Evolutionary conservation across 768 basidiomycete genomes (phyloP).

Genomic region (Tricholomella constricta): DNA sequence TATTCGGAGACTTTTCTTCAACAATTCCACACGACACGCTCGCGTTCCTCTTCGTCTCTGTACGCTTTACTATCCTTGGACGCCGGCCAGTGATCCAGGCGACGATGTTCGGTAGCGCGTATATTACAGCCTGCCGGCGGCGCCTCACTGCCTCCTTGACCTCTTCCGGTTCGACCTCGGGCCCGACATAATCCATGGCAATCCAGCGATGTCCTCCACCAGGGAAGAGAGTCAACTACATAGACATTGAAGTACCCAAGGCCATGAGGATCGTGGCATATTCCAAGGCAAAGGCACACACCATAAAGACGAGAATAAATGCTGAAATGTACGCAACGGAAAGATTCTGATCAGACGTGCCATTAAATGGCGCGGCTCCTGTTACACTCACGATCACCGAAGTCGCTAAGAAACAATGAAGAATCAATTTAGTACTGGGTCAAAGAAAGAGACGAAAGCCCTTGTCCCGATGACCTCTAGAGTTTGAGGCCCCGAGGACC

Average conservation of each 20-base stretch:
- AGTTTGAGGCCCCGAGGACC: too few relatives aligned
- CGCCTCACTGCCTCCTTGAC: conserved; percentile 45
- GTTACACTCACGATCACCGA: conserved; percentile 67
- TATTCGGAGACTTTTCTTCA: conserved; percentile 1
- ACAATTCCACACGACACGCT: not conserved
- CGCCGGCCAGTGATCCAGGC: conserved; percentile 1
- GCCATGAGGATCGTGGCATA: not conserved
- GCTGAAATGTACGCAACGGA: conserved; percentile 68
- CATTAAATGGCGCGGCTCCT: conserved; percentile 62
- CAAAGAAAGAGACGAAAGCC: not conserved
- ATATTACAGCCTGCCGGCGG: conserved; percentile 33
- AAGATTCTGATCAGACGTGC: conserved; percentile 54
- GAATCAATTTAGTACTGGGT: not conserved
- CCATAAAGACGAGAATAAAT: conserved; percentile 61
- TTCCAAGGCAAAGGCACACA: conserved; percentile 27
- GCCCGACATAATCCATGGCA: conserved; percentile 63
- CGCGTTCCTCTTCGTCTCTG: not conserved
- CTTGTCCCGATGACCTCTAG: too few relatives aligned
- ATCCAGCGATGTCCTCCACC: conserved; percentile 57
- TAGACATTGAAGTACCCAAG: not conserved
- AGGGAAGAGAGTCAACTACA: conserved; percentile 65
- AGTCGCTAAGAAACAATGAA: conserved; percentile 45
- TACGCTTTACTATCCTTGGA: not conserved
- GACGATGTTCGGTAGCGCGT: conserved; percentile 19
- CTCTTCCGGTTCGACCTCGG: conserved; percentile 61